Percentiles rank a stretch among this genome's conserved stretches.
Conservation (phyloP, 768 basidiomycete genomes). For the Lentinula sp. region DNA sequence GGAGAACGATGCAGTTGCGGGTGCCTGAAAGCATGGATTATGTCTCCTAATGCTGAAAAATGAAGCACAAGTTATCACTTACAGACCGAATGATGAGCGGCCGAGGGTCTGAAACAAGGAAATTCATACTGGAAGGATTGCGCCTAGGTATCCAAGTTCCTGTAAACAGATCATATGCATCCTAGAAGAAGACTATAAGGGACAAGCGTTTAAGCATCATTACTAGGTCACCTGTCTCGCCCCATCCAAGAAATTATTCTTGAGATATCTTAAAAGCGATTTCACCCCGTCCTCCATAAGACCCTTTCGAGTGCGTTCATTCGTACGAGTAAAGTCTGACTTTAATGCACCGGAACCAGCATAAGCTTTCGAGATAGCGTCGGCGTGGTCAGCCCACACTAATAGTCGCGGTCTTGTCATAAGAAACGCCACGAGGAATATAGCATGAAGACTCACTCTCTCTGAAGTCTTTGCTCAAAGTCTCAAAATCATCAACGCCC, state of each 20-base stretch:
- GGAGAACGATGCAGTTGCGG: conserved; percentile 74
- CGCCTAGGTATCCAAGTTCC: conserved; percentile 86
- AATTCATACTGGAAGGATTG: conserved; percentile 61
- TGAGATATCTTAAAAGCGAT: conserved; percentile 77
- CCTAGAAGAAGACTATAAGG: conserved; percentile 35
- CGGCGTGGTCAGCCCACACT: conserved; percentile 99
- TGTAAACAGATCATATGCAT: conserved; percentile 92
- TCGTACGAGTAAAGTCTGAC: conserved; percentile 93
- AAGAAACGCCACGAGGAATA: conserved; percentile 1
- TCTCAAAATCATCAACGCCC: conserved; percentile 75
- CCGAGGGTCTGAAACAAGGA: conserved; percentile 70
- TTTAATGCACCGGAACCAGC: conserved; percentile 94
- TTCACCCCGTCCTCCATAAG: conserved; percentile 82
- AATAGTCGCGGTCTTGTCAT: neutral
- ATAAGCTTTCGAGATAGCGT: conserved; percentile 85
- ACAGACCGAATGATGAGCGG: conserved; percentile 85
- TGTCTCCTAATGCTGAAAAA: neutral
- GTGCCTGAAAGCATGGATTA: conserved; percentile 51
- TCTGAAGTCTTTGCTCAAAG: conserved; percentile 77
- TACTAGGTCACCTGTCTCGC: conserved; percentile 61
- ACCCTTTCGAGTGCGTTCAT: conserved; percentile 80
- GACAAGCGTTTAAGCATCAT: neutral
- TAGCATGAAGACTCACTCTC: conserved; percentile 55
- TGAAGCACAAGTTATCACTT: conserved; percentile 16
- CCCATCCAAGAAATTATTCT: conserved; percentile 97